Evolutionary conservation across 1,284 basidiomycete species (phyloP).

Genomic region (Trichosporon faecale): DNA sequence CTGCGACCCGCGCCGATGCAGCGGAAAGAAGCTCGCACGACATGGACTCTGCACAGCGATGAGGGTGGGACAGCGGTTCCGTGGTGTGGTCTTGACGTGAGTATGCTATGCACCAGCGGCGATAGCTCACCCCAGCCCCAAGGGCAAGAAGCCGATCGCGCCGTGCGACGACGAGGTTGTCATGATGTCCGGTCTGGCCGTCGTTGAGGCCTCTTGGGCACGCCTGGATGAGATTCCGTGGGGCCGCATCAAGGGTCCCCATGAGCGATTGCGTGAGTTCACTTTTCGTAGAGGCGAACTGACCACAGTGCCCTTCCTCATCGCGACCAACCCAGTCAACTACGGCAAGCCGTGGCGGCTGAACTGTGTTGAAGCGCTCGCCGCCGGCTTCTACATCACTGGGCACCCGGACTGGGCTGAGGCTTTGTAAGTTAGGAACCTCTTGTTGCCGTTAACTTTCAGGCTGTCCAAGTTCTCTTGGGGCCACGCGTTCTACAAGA

Average conservation of each 20-base stretch:
- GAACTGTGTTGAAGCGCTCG: conserved; percentile 88
- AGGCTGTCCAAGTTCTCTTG: conserved; percentile 74
- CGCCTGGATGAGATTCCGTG: conserved; percentile 91
- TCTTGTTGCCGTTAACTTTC: neutral
- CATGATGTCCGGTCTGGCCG: conserved; percentile 73
- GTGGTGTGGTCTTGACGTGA: conserved; percentile 89
- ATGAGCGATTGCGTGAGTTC: conserved; percentile 79
- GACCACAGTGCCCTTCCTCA: conserved; percentile 75
- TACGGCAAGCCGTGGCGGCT: conserved; percentile 91
- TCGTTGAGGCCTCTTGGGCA: conserved; percentile 98
- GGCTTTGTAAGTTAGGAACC: conserved; percentile 53
- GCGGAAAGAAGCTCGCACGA: conserved; percentile 87
- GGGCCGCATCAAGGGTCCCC: conserved; percentile 83
- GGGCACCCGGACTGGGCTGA: conserved; percentile 79
- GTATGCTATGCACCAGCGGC: conserved; percentile 37
- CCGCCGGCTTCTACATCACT: conserved; percentile 87
- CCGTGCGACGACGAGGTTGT: conserved; percentile 83
- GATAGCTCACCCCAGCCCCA: conserved; percentile 62
- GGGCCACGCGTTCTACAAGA: conserved; percentile 77
- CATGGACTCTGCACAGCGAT: conserved; percentile 81
- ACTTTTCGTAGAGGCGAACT: neutral
- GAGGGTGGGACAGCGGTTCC: conserved; percentile 78
- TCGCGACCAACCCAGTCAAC: conserved; percentile 91
- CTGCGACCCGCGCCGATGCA: conserved; percentile 91
- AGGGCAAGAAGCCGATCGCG: conserved; percentile 74